A percentile compares a stretch with the other conserved stretches of the same genome.
These are phyloP conservation scores for Volvariella surrecta DNA, from an alignment of 1,284 basidiomycete species.

Conservation along the genomic window DNA sequence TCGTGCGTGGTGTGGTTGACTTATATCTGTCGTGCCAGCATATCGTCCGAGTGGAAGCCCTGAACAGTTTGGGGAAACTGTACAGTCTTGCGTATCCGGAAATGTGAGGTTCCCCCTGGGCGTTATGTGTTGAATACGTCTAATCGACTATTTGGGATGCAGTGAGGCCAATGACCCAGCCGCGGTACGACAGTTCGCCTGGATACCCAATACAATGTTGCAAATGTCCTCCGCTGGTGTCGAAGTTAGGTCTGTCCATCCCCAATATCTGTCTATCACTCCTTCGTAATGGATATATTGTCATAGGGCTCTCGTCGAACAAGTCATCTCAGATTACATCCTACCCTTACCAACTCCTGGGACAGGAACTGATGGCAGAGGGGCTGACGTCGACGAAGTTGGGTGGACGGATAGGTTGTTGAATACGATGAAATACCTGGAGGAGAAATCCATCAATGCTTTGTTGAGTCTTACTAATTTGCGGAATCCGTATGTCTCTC, in stretches of 20 bases:
- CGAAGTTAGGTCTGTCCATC: slow-evolving; percentile 47
- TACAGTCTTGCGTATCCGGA: slow-evolving; percentile 83
- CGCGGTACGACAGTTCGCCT: slow-evolving; percentile 79
- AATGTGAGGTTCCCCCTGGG: slow-evolving; percentile 52
- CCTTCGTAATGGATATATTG: neutral
- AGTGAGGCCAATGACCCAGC: slow-evolving; percentile 76
- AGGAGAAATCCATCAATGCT: slow-evolving; percentile 46
- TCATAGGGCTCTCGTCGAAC: slow-evolving; percentile 48
- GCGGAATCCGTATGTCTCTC: slow-evolving; percentile 40
- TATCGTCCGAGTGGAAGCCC: slow-evolving; percentile 76
- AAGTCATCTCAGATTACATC: slow-evolving; percentile 66
- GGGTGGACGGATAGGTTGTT: slow-evolving; percentile 85
- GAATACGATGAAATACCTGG: slow-evolving; percentile 65
- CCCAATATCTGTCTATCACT: neutral
- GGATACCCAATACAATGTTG: slow-evolving; percentile 84
- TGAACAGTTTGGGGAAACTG: slow-evolving; percentile 70
- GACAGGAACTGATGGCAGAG: slow-evolving; percentile 38
- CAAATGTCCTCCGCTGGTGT: slow-evolving; percentile 37
- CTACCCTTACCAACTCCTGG: slow-evolving; percentile 65
- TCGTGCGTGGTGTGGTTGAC: neutral
- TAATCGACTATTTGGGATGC: neutral
- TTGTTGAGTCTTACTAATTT: slow-evolving; percentile 59
- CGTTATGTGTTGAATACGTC: no score
- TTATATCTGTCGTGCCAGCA: slow-evolving; percentile 43
- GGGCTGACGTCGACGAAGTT: slow-evolving; percentile 61